Evolutionary conservation across 441 rosid species (phyloP), one percentile per base, ranked within the genome.

Genomic region (Croton laevigatus): DNA sequence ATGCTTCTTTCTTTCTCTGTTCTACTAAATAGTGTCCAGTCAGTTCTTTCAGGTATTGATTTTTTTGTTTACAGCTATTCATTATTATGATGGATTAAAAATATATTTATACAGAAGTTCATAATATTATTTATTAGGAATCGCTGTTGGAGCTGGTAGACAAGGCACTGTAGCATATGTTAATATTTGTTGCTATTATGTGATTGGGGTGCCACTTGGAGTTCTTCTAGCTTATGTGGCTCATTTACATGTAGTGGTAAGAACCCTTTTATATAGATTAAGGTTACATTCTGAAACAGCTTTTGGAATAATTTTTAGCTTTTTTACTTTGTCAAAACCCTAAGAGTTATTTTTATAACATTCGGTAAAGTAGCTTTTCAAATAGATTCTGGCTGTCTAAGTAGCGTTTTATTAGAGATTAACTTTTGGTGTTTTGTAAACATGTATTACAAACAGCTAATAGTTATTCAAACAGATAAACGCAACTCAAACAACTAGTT

Each of bases 81-180:
- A 38, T 38, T 38, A 5, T 5, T 5, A 38, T 38, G 8, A 38
- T 38, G 8, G 6, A 38, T 38, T 38, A 9, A 32, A 49, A 5
- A n/a, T 49, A 6, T 22, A 8, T 54, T 5, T 34, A n/a, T 20
- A 11, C 0, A 3, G 5, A 22, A 11, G 49, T 14, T 5, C 16
- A n/a, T 12, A 13, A 13, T 58, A 7, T 9, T 46, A 11, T 46
- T 46, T 46, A 10, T 11, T 8, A 46, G 3, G 16, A 4, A n/a
- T 51, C 17, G 96, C 94, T 7, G 53, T 90, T 1, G 96, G 96
- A 32, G 87, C 92, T 13, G 91, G 90, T 38, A 75, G 89, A 85
- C 94, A 90, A 69, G 78, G 79, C 1, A 36, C 45, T 0, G 87
- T 86, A 1, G 97, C 94, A 0, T 81, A 75, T 49, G 88, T 87